phyloP scores from a whole-genome alignment of 2,329 filamentous ascomycete genomes.

The Incumbomyces delicatus region DNA sequence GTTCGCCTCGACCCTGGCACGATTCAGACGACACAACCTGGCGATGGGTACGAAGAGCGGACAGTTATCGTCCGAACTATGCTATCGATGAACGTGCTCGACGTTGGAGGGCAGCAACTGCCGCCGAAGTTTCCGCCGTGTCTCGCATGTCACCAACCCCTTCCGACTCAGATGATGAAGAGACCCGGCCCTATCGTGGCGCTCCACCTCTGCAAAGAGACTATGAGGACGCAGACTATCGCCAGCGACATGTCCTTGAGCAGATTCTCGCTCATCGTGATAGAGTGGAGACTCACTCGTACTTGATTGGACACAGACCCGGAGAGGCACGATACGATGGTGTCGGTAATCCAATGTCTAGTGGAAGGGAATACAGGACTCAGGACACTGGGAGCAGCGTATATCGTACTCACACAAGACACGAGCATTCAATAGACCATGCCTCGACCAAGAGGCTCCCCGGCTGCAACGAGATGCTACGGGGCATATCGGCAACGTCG shows the following conservation, averaged over 20 bases:
- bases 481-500: not conserved
- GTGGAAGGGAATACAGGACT: no score
- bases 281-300: no score
- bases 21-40: constrained; percentile 15
- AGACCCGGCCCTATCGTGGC: not conserved
- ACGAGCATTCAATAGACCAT: not conserved
- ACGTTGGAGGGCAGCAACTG: not conserved
- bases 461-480: constrained; percentile 1
- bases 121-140: not conserved
- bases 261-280: not conserved
- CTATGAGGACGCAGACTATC: not conserved
- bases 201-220: not conserved
- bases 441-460: constrained; percentile 2
- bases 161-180: constrained; percentile 1
- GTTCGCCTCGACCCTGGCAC: constrained; percentile 19
- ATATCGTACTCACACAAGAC: no score
- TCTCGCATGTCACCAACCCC: not conserved
- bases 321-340: no score
- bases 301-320: no score
- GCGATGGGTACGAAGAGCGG: constrained; percentile 9
- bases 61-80: constrained; percentile 18
- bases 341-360: no score
- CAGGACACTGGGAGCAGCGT: no score
- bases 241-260: not conserved
- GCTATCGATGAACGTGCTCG: constrained; percentile 4